Evolutionary conservation across 345 rosid species (phyloP), one percentile per base, ranked within the genome.

Genomic region (Jatropha curcas): DNA sequence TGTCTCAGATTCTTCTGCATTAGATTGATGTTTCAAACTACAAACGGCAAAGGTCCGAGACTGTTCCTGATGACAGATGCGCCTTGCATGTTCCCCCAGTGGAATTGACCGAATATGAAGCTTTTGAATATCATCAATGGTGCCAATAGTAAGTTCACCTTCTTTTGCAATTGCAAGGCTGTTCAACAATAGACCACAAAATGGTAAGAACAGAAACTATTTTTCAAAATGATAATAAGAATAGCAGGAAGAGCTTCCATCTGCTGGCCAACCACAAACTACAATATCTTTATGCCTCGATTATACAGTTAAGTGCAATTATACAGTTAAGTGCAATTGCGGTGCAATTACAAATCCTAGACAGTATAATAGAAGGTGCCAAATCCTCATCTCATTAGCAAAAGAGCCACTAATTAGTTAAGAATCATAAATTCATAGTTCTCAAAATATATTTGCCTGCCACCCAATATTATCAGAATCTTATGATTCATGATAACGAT

Each of bases 81-180:
- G 91, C 37, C 92, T 90, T 60, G 92, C 92, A 60, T 92, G 96
- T 80, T 94, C 98, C 70, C 98, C 98, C 51, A 94, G 79, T 1
- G 98, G 97, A 77, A 94, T 90, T 62, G 97, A 85, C 73, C 98
- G 98, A 75, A 94, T 94, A 74, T 94, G 98, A 82, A 94, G 98
- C 89, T 94, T 94, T 83, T 92, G 98, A 74, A 92, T 92, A 71
- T 89, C 98, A 86, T 94, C 97, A 45, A 94, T 94, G 71, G 98
- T 92, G 69, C 98, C 97, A 50, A 94, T 92, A 8, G 94, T 88
- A 80, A 94, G 97, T 76, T 90, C 95, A 0, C 97, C 98, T 83
- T 89, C 97, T 78, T 90, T 94, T 27, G 98, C 98, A 83, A 94
- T 89, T 27, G 98, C 98, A 22, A 94, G 87, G 75, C 98, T 92